Evolutionary conservation across 805 yeast species (phyloP), one percentile per base, ranked within the genome.

Genomic region (Hanseniaspora mollemarum): DNA sequence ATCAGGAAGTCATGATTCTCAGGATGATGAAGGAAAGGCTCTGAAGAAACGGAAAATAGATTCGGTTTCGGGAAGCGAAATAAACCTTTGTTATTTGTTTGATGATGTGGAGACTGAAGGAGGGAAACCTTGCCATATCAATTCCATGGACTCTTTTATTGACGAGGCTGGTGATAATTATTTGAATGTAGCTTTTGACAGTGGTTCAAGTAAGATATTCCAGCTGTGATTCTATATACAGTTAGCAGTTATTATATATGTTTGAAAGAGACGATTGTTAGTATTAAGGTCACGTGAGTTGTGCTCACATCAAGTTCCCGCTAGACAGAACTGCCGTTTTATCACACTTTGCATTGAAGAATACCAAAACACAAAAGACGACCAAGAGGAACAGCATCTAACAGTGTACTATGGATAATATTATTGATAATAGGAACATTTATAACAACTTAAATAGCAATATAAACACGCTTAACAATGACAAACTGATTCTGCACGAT

Each of bases 361-460:
- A 28, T 28, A 28, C 12, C 12, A 28, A 28, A 12, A 9, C 31
- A 28, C 12, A 9, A 28, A 28, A 28, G 12, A 28, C 8, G 12
- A 28, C 8, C 31, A 28, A 8, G 12, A 8, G 31, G 10, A 28
- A 9, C 8, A 28, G 12, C 12, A 9, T 28, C 31, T 9, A 28
- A 28, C 8, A 28, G 12, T 28, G 10, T 32, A 32, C 9, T 16
- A 48, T 48, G 51, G 51, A 48, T n/a, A 48, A 48, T 12, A 48
- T 48, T 15, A 31, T 33, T 5, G 51, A 48, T 19, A 48, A 48
- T 18, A 48, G 51, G 33, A 48, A 39, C 24, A 48, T 48, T 3
- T 48, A 48, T 19, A 40, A 37, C 25, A 40, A 37, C 16, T 35
- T 33, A 2, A 48, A 40, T 15, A 25, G 33, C 10, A 43, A 48